These are phyloP conservation scores for Penicillium sumatraense DNA, from an alignment of 2,329 filamentous ascomycete genomes.

Conservation along the genomic window DNA sequence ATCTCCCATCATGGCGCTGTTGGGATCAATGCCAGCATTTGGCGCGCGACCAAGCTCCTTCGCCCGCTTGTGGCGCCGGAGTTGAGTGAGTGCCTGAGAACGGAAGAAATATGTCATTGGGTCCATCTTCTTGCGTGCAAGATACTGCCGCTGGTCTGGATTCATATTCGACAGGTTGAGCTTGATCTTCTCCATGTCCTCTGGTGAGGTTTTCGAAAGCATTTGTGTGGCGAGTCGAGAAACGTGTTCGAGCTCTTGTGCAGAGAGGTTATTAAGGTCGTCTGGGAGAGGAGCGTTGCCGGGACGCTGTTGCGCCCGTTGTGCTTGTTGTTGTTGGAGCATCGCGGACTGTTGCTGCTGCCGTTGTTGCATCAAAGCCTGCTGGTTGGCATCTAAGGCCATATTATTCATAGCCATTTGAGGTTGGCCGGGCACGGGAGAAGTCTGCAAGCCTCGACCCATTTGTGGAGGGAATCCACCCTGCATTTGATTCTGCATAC, in stretches of 20 bases:
- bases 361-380: slow-evolving; percentile 41
- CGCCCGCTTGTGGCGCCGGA: slow-evolving; percentile 40
- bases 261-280: slow-evolving; percentile 41
- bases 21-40: slow-evolving; percentile 34
- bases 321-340: slow-evolving; percentile 33
- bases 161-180: slow-evolving; percentile 52
- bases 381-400: slow-evolving; percentile 37
- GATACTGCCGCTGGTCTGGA: slow-evolving; percentile 52
- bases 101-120: slow-evolving; percentile 58
- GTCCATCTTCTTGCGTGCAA: slow-evolving; percentile 52
- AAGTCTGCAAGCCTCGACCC: slow-evolving; percentile 56
- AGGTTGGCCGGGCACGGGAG: slow-evolving; percentile 50
- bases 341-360: slow-evolving; percentile 37
- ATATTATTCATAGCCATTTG: slow-evolving; percentile 43
- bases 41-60: slow-evolving; percentile 39
- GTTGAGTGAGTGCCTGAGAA: slow-evolving; percentile 50
- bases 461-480: slow-evolving; percentile 56
- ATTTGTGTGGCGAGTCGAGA: slow-evolving; percentile 53
- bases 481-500: slow-evolving; percentile 45
- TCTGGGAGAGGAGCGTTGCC: slow-evolving; percentile 35
- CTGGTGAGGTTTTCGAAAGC: slow-evolving; percentile 48
- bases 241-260: slow-evolving; percentile 51
- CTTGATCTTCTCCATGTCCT: slow-evolving; percentile 54
- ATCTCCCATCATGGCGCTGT: slow-evolving; percentile 40
- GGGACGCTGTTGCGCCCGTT: slow-evolving; percentile 35